Evolutionary conservation across 768 basidiomycete species (phyloP).

Genomic region (Amylocystis lapponica): DNA sequence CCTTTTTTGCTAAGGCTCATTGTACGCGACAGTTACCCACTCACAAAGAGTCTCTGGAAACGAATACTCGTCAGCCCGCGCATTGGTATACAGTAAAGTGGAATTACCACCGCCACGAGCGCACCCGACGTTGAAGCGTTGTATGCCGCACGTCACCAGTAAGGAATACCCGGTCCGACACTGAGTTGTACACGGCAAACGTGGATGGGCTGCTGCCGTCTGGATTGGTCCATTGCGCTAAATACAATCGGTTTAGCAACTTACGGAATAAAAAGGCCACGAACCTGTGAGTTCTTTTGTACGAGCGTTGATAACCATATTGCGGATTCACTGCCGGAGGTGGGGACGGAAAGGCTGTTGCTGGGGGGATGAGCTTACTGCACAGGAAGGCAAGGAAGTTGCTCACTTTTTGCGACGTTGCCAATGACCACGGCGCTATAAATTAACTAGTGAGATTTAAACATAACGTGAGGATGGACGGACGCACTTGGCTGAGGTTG

Average conservation of each 20-base stretch:
- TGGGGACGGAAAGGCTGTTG: not conserved
- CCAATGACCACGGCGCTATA: conserved; percentile 5
- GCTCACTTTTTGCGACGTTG: conserved; percentile 7
- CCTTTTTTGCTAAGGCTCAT: too few species aligned
- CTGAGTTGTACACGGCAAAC: conserved; percentile 33
- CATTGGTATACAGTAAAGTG: not conserved
- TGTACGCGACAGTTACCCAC: not conserved
- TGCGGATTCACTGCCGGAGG: conserved; percentile 33
- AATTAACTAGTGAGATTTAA: not conserved
- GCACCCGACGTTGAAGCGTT: conserved; percentile 19
- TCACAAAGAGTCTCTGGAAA: not conserved
- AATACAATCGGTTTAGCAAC: not conserved
- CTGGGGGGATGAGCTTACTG: not conserved
- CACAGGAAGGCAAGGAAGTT: not conserved
- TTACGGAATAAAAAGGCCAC: conserved; percentile 3
- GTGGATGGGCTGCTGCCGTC: conserved; percentile 35
- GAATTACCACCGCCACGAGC: conserved; percentile 8
- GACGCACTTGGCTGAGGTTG: conserved; percentile 10
- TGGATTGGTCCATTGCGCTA: conserved; percentile 43
- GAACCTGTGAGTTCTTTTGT: conserved; percentile 38
- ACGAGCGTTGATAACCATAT: conserved; percentile 37
- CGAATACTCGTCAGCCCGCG: not conserved
- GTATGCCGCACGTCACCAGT: conserved; percentile 38
- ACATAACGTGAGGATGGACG: not conserved
- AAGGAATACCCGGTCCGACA: conserved; percentile 38